A percentile compares a stretch with the other conserved stretches of the same genome.
These are phyloP conservation scores for Pseudovirgaria hyperparasitica DNA, from an alignment of 2,329 filamentous ascomycete species.

Conservation along the genomic window DNA sequence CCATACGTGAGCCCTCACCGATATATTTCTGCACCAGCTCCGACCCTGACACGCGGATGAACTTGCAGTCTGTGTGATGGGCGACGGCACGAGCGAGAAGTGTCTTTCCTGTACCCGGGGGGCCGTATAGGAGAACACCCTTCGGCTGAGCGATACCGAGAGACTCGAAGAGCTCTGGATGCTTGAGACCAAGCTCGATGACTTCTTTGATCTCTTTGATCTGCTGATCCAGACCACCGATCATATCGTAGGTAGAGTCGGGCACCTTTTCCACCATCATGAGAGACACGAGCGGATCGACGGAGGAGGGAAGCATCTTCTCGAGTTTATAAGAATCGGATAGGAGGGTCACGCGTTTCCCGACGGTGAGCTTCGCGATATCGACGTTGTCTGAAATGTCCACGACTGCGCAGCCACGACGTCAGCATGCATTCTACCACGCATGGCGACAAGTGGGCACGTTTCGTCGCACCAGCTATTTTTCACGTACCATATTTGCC, in stretches of 20 bases:
- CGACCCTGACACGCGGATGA: constrained; percentile 91
- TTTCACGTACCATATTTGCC: constrained; percentile 95
- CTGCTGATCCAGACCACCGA: constrained; percentile 94
- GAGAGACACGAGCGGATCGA: constrained; percentile 94
- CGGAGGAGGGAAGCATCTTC: constrained; percentile 94
- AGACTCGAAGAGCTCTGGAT: constrained; percentile 98
- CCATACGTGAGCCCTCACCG: constrained; percentile 95
- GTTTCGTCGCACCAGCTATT: constrained; percentile 4
- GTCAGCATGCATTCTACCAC: constrained; percentile 2
- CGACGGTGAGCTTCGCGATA: constrained; percentile 86
- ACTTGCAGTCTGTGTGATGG: constrained; percentile 98
- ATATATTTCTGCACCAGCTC: constrained; percentile 99
- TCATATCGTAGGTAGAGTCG: constrained; percentile 99
- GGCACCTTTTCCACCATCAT: constrained; percentile 99
- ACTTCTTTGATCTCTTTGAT: constrained; percentile 99
- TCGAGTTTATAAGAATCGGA: constrained; percentile 98
- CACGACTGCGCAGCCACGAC: constrained; percentile 51
- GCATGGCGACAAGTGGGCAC: neutral
- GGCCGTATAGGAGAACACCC: constrained; percentile 90
- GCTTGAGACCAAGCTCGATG: constrained; percentile 95
- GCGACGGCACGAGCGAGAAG: constrained; percentile 88
- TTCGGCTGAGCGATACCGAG: constrained; percentile 97
- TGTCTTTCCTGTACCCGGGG: constrained; percentile 94
- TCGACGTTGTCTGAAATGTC: constrained; percentile 92
- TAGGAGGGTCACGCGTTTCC: constrained; percentile 92